Percentiles rank a stretch among this genome's conserved stretches.
Conservation (phyloP, 2,329 filamentous ascomycete species). For the Colletotrichum cordylinicola region DNA sequence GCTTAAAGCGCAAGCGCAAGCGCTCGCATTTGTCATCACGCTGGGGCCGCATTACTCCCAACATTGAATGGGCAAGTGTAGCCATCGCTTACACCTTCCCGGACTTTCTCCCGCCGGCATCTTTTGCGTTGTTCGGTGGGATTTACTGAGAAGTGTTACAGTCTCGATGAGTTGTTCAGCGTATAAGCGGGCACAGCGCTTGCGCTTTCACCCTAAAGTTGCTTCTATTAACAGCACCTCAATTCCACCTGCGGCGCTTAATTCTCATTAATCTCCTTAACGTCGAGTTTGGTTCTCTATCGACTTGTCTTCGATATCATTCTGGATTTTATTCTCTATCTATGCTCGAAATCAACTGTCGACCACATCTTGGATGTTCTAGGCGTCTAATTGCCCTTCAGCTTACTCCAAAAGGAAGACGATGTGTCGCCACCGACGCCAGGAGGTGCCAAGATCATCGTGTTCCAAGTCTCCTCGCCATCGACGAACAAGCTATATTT, state of each 20-base stretch:
- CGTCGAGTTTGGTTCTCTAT: neutral
- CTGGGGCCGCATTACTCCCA: neutral
- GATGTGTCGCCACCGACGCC: slow-evolving; percentile 32
- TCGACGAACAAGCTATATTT: slow-evolving; percentile 85
- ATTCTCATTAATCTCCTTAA: neutral
- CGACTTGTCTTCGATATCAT: neutral
- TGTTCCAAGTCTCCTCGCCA: slow-evolving; percentile 79
- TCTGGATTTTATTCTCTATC: neutral
- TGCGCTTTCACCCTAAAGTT: neutral
- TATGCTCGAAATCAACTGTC: neutral
- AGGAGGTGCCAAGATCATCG: slow-evolving; percentile 55
- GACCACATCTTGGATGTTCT: neutral
- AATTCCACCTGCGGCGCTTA: neutral
- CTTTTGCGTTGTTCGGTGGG: neutral
- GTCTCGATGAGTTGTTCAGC: neutral
- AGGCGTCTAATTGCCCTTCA: slow-evolving; percentile 29
- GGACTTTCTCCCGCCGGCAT: neutral
- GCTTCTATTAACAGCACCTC: neutral
- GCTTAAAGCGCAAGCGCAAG: neutral
- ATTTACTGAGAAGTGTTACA: neutral
- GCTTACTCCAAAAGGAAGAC: slow-evolving; percentile 53
- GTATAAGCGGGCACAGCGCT: neutral
- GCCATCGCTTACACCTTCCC: neutral
- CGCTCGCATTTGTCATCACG: neutral
- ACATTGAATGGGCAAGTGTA: neutral